Evolutionary conservation across 176 grass and related monocot species (phyloP).

Genomic region (Musa acuminata): DNA sequence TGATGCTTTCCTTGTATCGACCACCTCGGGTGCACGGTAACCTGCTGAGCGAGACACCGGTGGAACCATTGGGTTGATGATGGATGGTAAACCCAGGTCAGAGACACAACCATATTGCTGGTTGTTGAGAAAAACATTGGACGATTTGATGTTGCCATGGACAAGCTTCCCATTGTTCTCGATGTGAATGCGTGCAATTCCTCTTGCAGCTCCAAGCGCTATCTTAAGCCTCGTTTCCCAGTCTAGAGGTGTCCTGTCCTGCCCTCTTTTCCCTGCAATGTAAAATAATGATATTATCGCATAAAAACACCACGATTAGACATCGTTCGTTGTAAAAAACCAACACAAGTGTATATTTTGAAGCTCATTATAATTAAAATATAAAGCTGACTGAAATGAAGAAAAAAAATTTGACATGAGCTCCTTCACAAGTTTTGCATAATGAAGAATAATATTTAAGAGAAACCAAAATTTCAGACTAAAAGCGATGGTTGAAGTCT

Average conservation of each 20-base stretch:
- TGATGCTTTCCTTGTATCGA: conserved; percentile 63
- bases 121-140: conserved; percentile 71
- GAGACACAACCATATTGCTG: conserved; percentile 58
- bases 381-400: background rate
- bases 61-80: conserved; percentile 65
- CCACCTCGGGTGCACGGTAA: conserved; percentile 77
- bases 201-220: conserved; percentile 71
- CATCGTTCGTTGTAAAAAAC: background rate
- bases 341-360: background rate
- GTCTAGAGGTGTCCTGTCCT: conserved; percentile 63
- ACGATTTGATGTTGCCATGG: conserved; percentile 92
- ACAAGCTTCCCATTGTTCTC: conserved; percentile 90
- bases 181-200: conserved; percentile 58
- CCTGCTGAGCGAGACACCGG: conserved; percentile 69
- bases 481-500: background rate
- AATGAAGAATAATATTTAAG: background rate
- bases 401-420: background rate
- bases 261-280: conserved; percentile 65
- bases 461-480: no score
- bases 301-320: background rate
- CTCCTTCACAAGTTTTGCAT: background rate
- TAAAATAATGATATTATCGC: background rate
- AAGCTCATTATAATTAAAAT: background rate
- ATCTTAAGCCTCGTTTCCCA: conserved; percentile 88
- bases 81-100: conserved; percentile 46